Evolutionary conservation across 2,329 filamentous ascomycete genomes (phyloP).

Genomic region (Alternaria tenuissima): DNA sequence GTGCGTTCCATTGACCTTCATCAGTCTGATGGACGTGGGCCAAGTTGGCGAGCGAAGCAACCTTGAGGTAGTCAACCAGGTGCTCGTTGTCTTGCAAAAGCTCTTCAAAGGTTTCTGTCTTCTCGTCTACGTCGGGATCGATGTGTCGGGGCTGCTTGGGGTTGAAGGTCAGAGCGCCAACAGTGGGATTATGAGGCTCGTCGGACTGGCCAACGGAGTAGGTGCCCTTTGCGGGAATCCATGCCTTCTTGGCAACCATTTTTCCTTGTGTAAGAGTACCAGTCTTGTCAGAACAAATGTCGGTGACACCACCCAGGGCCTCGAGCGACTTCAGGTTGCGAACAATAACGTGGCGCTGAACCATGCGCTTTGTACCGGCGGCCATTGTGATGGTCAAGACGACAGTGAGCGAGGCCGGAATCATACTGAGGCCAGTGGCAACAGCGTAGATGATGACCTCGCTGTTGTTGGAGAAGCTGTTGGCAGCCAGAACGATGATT

Average conservation of each 20-base stretch:
- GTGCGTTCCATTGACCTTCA: conserved; percentile 37
- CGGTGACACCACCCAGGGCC: conserved; percentile 48
- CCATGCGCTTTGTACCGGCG: conserved; percentile 49
- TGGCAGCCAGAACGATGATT: conserved; percentile 48
- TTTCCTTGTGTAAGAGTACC: conserved; percentile 47
- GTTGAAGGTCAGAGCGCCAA: conserved; percentile 41
- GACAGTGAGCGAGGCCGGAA: conserved; percentile 47
- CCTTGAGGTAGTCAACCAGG: conserved; percentile 43
- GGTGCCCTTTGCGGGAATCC: conserved; percentile 45
- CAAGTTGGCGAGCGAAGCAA: conserved; percentile 47
- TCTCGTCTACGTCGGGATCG: conserved; percentile 41
- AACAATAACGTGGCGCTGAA: conserved; percentile 46
- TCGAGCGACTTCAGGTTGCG: conserved; percentile 49
- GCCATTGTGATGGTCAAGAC: conserved; percentile 52
- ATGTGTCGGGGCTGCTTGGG: conserved; percentile 33
- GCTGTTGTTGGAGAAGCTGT: conserved; percentile 47
- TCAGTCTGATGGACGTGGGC: conserved; percentile 5
- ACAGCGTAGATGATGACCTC: conserved; percentile 52
- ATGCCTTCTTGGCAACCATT: conserved; percentile 47
- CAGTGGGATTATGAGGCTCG: conserved; percentile 44
- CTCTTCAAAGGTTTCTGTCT: conserved; percentile 31
- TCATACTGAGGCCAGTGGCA: conserved; percentile 48
- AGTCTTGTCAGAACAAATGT: conserved; percentile 47
- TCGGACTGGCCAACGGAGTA: conserved; percentile 42
- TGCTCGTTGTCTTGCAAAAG: conserved; percentile 37